Evolutionary conservation across 768 basidiomycete species (phyloP), one percentile per base, ranked within the genome.

Genomic region (Chlorophyllum brunneum): DNA sequence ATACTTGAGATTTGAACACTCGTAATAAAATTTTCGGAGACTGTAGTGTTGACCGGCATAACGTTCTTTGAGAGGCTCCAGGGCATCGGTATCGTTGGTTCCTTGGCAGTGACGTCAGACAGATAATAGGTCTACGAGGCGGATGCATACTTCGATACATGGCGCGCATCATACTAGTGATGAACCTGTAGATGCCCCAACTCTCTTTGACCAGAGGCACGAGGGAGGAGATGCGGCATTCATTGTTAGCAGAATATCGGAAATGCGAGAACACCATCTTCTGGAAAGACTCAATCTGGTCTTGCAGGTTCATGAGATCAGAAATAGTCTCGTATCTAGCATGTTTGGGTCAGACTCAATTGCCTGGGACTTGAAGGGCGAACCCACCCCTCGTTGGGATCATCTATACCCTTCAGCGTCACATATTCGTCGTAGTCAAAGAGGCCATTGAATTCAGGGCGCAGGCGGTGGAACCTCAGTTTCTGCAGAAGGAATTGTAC

Each of bases 401-500:
- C 94, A 65, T 98, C 93, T 56, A 98, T 97, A 20, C 92, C 93
- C 69, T 97, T 95, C 63, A 99, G 73, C 20, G 92, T 92, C 58
- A 99, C 84, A 65, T 99, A 99, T 69, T 99, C 97, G 64, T 98
- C 95, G 61, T 99, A 99, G 69, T 99, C 97, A 64, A 99, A 99
- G 5, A 99, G 72, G 22, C 97, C 97, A 68, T 98, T 98, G 74
- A 99, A 99, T 67, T 98, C 97, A 2, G 92, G 91, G 61, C 97
- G 85, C 36, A 95, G 76, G 23, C 92, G 88, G 68, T 98, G 97
- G 69, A 98, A 98, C 36, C 94, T 81, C 36, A 99, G 82, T 68
- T 99, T 99, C 15, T 94, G 88, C 46, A 98, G 75, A 49, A 98
- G 85, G 67, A 97, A 97, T 58, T 94, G 88, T 9, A 98, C 95